Conservation (phyloP, 805 yeast genomes). For the Candida alai region DNA sequence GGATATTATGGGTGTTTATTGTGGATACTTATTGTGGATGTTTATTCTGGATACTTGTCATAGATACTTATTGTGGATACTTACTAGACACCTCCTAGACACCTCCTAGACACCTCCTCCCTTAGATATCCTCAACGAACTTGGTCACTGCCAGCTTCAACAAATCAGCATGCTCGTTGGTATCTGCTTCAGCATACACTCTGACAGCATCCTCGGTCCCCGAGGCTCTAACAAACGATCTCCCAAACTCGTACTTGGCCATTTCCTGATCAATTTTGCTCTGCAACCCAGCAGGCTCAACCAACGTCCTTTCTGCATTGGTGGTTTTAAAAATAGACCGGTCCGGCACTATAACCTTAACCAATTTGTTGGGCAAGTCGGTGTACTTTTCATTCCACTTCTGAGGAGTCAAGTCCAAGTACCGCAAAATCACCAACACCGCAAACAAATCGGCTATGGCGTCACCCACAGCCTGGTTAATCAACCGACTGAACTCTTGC, state of each 20-base stretch:
- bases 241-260: conserved; percentile 50
- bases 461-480: conserved; percentile 98
- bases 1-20: conserved; percentile 1
- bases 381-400: conserved; percentile 75
- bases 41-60: too few relatives aligned
- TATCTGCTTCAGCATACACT: conserved; percentile 85
- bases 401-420: conserved; percentile 54
- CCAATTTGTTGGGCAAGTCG: conserved; percentile 83
- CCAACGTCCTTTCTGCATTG: conserved; percentile 82
- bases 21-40: too few relatives aligned
- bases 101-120: background rate
- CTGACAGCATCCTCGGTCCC: conserved; percentile 98
- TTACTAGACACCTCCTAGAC: too few relatives aligned
- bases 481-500: conserved; percentile 59
- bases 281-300: conserved; percentile 78
- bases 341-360: conserved; percentile 80
- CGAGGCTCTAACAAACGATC: conserved; percentile 93
- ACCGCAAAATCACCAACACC: conserved; percentile 60
- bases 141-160: conserved; percentile 27
- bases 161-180: conserved; percentile 25
- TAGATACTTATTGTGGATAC: too few relatives aligned
- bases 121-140: conserved; percentile 17
- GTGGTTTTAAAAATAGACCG: conserved; percentile 77
- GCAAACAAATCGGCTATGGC: conserved; percentile 89
- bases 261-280: conserved; percentile 64